These are phyloP conservation scores for Hypoxylon sp. DNA, from an alignment of 2,329 filamentous ascomycete species.

Conservation along the genomic window DNA sequence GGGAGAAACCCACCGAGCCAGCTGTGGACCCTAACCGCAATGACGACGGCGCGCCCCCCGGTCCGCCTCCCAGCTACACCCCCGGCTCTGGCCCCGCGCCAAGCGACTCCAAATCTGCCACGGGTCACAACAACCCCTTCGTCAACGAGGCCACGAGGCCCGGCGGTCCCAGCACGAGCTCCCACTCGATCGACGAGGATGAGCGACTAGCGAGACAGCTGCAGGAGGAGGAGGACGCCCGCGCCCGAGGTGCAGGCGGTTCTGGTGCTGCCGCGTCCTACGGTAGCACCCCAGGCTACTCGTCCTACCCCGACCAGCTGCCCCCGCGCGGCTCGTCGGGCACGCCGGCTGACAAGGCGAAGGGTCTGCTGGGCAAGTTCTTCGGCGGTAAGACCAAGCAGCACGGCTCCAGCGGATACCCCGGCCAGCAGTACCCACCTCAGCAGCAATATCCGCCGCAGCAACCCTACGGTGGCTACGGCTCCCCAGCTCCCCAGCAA, in stretches of 20 bases:
- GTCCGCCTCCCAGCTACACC: conserved; percentile 76
- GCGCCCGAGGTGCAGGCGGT: conserved; percentile 51
- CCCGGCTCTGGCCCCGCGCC: conserved; percentile 60
- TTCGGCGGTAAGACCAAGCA: conserved; percentile 51
- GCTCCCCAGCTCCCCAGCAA: conserved; percentile 51
- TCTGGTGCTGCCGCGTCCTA: conserved; percentile 51
- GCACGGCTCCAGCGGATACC: conserved; percentile 50
- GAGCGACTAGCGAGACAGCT: conserved; percentile 76
- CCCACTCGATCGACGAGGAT: conserved; percentile 52
- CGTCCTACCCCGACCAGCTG: conserved; percentile 56
- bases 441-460: conserved; percentile 51
- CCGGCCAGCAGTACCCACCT: conserved; percentile 47
- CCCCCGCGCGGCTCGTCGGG: conserved; percentile 54
- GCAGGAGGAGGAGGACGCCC: conserved; percentile 85
- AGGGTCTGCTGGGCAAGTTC: conserved; percentile 54
- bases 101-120: conserved; percentile 66
- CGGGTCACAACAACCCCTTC: conserved; percentile 72
- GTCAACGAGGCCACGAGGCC: conserved; percentile 53
- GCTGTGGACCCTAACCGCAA: conserved; percentile 63
- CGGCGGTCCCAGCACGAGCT: conserved; percentile 35
- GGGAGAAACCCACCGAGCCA: conserved; percentile 83
- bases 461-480: conserved; percentile 53
- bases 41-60: conserved; percentile 60
- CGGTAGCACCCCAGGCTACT: conserved; percentile 46
- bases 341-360: conserved; percentile 57